Percentiles rank a stretch among this genome's conserved stretches.
phyloP scores from a whole-genome alignment of 306 rosid species.

The Rosa lucieae region DNA sequence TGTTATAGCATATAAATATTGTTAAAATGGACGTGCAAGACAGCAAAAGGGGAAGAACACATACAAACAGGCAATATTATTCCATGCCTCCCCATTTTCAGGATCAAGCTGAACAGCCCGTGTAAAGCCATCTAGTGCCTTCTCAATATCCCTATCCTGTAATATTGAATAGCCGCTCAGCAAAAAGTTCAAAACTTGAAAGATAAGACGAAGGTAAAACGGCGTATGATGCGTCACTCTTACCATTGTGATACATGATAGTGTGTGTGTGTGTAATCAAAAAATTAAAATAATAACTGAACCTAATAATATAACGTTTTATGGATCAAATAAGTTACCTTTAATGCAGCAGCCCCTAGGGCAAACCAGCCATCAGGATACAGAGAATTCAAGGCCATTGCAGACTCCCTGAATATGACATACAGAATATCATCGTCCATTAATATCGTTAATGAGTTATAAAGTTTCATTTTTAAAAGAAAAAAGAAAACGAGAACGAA shows the following conservation, averaged over 20 bases:
- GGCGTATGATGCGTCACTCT: conserved; percentile 4
- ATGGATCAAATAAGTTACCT: conserved; percentile 52
- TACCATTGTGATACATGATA: conserved; percentile 7
- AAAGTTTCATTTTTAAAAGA: too few species aligned
- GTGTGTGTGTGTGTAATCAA: too few species aligned
- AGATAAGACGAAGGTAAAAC: conserved; percentile 13
- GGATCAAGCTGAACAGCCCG: conserved; percentile 97
- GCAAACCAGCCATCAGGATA: conserved; percentile 98
- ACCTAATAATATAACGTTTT: conserved; percentile 11
- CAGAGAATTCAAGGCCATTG: conserved; percentile 92
- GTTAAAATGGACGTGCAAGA: too few species aligned
- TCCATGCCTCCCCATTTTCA: conserved; percentile 99
- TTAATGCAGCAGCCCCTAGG: conserved; percentile 93
- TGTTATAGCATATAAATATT: too few species aligned
- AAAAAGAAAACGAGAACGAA: too few species aligned
- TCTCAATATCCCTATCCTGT: conserved; percentile 87
- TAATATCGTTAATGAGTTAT: too few species aligned
- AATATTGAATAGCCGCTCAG: conserved; percentile 18
- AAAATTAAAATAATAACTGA: conserved; percentile 3
- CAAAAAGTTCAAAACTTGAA: conserved; percentile 22
- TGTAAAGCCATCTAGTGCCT: conserved; percentile 93
- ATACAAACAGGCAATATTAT: conserved; percentile 96
- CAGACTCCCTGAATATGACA: conserved; percentile 71
- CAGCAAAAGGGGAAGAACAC: conserved; percentile 26
- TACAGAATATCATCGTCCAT: neutral